These are phyloP conservation scores for Lactarius deliciosus DNA, from an alignment of 768 basidiomycete species.

Conservation along the genomic window DNA sequence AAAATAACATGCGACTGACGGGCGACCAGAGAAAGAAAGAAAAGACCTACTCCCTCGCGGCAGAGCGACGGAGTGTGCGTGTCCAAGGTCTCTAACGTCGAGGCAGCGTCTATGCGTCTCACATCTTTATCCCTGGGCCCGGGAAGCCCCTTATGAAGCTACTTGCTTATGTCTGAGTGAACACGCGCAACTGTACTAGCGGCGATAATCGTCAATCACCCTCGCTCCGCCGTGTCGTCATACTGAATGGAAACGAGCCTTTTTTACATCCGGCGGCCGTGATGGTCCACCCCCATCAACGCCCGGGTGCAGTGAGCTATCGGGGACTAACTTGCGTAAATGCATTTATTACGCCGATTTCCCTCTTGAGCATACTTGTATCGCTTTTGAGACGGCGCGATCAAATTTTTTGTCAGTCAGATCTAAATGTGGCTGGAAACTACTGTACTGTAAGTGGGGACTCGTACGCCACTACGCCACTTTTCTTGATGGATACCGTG, in stretches of 20 bases:
- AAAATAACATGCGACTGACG: neutral
- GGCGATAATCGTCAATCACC: neutral
- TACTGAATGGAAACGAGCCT: neutral
- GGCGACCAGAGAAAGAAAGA: neutral
- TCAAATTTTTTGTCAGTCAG: neutral
- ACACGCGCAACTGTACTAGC: neutral
- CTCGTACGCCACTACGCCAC: neutral
- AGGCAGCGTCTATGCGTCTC: neutral
- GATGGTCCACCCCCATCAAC: neutral
- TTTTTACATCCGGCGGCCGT: neutral
- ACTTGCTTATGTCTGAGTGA: neutral
- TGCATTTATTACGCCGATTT: neutral
- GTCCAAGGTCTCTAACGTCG: neutral
- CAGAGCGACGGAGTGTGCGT: neutral
- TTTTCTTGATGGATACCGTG: neutral
- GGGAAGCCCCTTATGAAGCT: neutral
- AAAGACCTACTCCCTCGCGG: neutral
- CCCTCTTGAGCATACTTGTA: neutral
- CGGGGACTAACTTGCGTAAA: neutral
- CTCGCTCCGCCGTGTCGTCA: neutral
- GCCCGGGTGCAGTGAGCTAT: neutral
- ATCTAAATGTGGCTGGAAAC: neutral
- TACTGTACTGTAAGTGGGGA: no score
- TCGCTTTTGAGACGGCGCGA: neutral
- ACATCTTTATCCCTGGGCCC: neutral